Percentiles rank a stretch among this genome's conserved stretches.
phyloP scores from a whole-genome alignment of 2,329 filamentous ascomycete genomes.

The Fusarium transvaalense region DNA sequence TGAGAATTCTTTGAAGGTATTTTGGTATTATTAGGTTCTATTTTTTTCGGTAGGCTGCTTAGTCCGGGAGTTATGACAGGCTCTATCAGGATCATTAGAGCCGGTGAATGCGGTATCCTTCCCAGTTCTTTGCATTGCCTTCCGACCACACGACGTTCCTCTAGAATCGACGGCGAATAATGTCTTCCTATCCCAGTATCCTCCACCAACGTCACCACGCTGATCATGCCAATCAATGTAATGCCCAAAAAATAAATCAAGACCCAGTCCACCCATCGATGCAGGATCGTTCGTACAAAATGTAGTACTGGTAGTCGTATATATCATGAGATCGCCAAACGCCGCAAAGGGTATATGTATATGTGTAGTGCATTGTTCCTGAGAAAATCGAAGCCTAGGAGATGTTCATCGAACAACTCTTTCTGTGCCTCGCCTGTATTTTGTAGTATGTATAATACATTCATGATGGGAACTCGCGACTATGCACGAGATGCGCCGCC shows the following conservation, averaged over 20 bases:
- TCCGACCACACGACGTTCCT: conserved; percentile 15
- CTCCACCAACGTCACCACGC: conserved; percentile 24
- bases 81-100: conserved; percentile 5
- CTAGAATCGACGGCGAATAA: conserved; percentile 10
- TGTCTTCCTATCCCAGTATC: neutral
- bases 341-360: conserved; percentile 35
- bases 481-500: conserved; percentile 45
- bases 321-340: conserved; percentile 38
- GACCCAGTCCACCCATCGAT: conserved; percentile 8
- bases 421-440: conserved; percentile 17
- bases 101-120: neutral
- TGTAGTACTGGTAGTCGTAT: conserved; percentile 25
- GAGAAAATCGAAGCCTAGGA: conserved; percentile 20
- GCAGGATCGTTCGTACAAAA: conserved; percentile 11
- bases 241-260: conserved; percentile 20
- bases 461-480: conserved; percentile 14
- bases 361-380: conserved; percentile 14
- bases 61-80: conserved; percentile 1
- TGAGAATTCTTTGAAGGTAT: neutral
- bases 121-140: conserved; percentile 16
- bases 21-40: conserved; percentile 35
- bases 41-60: conserved; percentile 17
- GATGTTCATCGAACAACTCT: conserved; percentile 9
- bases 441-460: conserved; percentile 35
- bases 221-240: conserved; percentile 23